Evolutionary conservation across 2,329 filamentous ascomycete genomes (phyloP).

Genomic region (Verticillium albo-atrum): DNA sequence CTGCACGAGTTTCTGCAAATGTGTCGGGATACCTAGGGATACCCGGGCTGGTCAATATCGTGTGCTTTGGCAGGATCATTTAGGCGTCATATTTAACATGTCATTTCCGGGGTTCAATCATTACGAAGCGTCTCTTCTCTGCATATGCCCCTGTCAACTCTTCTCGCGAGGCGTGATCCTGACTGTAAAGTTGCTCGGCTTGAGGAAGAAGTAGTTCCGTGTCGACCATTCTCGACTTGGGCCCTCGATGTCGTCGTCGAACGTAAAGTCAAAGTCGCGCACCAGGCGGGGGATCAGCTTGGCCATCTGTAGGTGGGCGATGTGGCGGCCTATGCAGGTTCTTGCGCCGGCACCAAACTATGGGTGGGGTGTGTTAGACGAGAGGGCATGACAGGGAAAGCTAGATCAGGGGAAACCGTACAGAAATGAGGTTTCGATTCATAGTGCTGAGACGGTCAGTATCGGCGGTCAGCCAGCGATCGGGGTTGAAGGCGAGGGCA

Average conservation of each 20-base stretch:
- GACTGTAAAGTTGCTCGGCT: not conserved
- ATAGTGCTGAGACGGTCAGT: constrained; percentile 14
- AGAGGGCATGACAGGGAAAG: not conserved
- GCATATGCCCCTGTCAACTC: not conserved
- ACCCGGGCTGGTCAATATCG: not conserved
- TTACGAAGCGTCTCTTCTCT: not conserved
- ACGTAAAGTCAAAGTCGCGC: constrained; percentile 25
- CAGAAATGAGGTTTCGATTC: constrained; percentile 9
- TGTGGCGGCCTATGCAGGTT: constrained; percentile 38
- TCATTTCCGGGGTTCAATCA: not conserved
- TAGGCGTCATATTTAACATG: no score
- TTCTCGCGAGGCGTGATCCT: not conserved
- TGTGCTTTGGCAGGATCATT: no score
- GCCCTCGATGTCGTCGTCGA: constrained; percentile 3
- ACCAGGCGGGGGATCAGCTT: constrained; percentile 35
- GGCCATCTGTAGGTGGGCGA: constrained; percentile 35
- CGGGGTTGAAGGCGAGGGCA: constrained; percentile 38
- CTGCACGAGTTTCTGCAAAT: not conserved
- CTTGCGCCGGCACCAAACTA: constrained; percentile 48
- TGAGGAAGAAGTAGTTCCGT: not conserved
- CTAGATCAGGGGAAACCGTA: not conserved
- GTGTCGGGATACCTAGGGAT: not conserved
- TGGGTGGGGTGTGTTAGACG: constrained; percentile 6
- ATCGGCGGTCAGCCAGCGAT: constrained; percentile 37
- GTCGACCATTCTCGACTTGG: not conserved